These are phyloP conservation scores for Trichoderma citrinoviride DNA, from an alignment of 2,329 filamentous ascomycete species.

Conservation along the genomic window DNA sequence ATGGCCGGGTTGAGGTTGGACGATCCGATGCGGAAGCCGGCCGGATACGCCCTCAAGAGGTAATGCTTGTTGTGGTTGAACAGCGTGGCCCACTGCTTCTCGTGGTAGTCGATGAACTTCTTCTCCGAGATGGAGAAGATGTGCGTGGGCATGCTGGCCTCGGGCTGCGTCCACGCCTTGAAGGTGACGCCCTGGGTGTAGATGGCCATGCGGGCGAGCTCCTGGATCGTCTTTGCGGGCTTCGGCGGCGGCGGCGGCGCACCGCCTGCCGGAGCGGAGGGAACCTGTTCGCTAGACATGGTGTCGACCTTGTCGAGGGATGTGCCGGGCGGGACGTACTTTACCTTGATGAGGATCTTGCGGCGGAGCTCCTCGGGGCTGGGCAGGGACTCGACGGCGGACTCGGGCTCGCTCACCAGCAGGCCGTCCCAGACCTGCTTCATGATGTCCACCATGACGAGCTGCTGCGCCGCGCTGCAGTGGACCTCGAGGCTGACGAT, in stretches of 20 bases:
- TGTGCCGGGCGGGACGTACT: slow-evolving; percentile 55
- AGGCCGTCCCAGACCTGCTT: slow-evolving; percentile 73
- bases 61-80: slow-evolving; percentile 80
- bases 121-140: slow-evolving; percentile 68
- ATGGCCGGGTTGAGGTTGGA: slow-evolving; percentile 82
- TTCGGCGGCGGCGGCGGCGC: slow-evolving; percentile 45
- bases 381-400: slow-evolving; percentile 54
- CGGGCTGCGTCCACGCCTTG: slow-evolving; percentile 71
- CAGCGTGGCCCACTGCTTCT: slow-evolving; percentile 50
- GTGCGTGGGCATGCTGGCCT: slow-evolving; percentile 61
- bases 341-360: slow-evolving; percentile 85
- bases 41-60: slow-evolving; percentile 86
- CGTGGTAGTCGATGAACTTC: slow-evolving; percentile 60
- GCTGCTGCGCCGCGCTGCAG: slow-evolving; percentile 75
- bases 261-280: slow-evolving; percentile 40
- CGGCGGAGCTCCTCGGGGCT: slow-evolving; percentile 66
- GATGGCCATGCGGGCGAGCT: slow-evolving; percentile 72
- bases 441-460: slow-evolving; percentile 91
- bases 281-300: slow-evolving; percentile 38
- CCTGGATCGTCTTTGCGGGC: slow-evolving; percentile 64
- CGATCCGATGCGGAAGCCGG: slow-evolving; percentile 74
- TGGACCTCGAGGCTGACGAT: slow-evolving; percentile 95
- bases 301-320: slow-evolving; percentile 33
- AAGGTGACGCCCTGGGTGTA: slow-evolving; percentile 85
- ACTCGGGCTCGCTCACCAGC: slow-evolving; percentile 57